These are phyloP conservation scores for Taiwanofungus camphoratus DNA, from an alignment of 1,284 basidiomycete species.

Conservation along the genomic window DNA sequence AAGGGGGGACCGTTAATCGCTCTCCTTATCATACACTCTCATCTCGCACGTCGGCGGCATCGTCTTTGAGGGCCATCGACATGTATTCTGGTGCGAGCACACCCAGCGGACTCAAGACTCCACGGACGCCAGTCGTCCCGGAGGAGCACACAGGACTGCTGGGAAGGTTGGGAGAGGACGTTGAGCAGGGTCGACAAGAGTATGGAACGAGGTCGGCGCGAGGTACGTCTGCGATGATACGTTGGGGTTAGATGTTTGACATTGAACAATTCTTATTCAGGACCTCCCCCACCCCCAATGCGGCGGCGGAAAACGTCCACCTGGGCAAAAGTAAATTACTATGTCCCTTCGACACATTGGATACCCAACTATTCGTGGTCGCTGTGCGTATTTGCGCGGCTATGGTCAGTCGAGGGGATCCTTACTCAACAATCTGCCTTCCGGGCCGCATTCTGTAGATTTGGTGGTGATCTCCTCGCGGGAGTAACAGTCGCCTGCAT, in stretches of 20 bases:
- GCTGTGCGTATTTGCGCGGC: conserved; percentile 44
- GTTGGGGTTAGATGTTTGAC: no score
- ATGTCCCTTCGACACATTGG: conserved; percentile 73
- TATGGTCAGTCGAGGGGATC: neutral
- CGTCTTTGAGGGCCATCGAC: conserved; percentile 15
- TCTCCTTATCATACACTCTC: conserved; percentile 4
- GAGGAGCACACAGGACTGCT: conserved; percentile 22
- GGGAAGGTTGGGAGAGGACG: conserved; percentile 9
- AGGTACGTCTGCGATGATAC: neutral
- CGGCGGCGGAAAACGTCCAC: conserved; percentile 17
- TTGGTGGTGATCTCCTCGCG: conserved; percentile 78
- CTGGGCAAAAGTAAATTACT: conserved; percentile 46
- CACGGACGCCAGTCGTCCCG: conserved; percentile 15
- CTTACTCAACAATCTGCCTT: neutral
- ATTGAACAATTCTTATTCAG: neutral
- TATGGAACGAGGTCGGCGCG: conserved; percentile 11
- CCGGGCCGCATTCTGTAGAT: no score
- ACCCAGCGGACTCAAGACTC: conserved; percentile 19
- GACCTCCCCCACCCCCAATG: conserved; percentile 1
- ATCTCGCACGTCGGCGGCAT: conserved; percentile 12
- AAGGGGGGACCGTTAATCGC: neutral
- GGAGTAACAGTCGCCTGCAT: conserved; percentile 87
- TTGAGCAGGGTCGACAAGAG: conserved; percentile 12
- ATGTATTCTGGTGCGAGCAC: conserved; percentile 13
- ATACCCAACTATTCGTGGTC: conserved; percentile 77